Conservation (phyloP, 495 filamentous ascomycete genomes). For the Viridothelium virens region DNA sequence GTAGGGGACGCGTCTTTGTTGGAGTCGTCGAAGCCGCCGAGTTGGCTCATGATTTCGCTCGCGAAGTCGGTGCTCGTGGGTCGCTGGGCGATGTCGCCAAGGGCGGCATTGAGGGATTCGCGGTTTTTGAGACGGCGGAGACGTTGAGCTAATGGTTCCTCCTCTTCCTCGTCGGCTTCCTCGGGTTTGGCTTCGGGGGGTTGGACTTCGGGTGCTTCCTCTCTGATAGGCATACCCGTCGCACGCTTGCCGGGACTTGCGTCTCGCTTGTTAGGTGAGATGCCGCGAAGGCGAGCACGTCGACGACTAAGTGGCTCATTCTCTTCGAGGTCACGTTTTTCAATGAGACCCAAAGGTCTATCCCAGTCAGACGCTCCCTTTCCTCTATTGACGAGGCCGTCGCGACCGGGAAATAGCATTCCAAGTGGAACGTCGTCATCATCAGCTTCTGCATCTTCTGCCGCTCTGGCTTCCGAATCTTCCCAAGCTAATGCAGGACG, state of each 20-base stretch:
- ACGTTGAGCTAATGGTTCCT: slow-evolving; percentile 77
- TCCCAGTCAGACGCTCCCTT: slow-evolving; percentile 36
- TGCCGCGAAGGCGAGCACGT: slow-evolving; percentile 66
- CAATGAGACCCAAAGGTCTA: slow-evolving; percentile 76
- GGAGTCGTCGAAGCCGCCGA: slow-evolving; percentile 46
- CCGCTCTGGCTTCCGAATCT: slow-evolving; percentile 44
- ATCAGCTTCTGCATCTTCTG: slow-evolving; percentile 46
- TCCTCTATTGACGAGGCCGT: slow-evolving; percentile 46
- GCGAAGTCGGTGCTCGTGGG: slow-evolving; percentile 70
- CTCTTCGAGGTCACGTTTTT: slow-evolving; percentile 77
- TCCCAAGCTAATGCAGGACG: slow-evolving; percentile 88
- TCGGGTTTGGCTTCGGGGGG: slow-evolving; percentile 36
- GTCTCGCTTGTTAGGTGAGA: slow-evolving; percentile 20
- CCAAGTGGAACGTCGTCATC: slow-evolving; percentile 82
- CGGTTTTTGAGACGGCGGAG: slow-evolving; percentile 57
- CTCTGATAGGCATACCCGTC: slow-evolving; percentile 16
- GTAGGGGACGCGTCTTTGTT: neutral
- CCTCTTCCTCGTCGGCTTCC: slow-evolving; percentile 55
- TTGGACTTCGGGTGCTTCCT: slow-evolving; percentile 13
- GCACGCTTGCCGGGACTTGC: neutral
- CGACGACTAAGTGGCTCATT: slow-evolving; percentile 79
- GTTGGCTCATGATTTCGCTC: slow-evolving; percentile 65
- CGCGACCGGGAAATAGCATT: slow-evolving; percentile 61
- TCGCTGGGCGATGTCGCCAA: slow-evolving; percentile 41
- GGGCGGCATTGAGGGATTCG: slow-evolving; percentile 37